Base-by-base conservation (phyloP, 306 rosid genomes). In the Betula pendula region DNA sequence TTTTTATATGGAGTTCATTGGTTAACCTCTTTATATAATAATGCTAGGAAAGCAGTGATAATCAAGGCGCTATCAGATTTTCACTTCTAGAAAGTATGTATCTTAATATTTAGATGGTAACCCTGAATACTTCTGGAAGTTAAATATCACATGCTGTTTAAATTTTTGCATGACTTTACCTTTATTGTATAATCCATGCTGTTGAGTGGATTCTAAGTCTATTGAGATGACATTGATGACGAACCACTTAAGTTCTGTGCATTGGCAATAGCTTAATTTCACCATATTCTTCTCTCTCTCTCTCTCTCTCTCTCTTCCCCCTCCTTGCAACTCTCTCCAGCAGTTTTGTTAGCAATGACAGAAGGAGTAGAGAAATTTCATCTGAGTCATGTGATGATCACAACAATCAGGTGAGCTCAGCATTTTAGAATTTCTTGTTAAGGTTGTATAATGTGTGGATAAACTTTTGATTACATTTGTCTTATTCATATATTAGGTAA, bases 321-420 rank as follows among this genome's bases (percentile, higher is more conserved):
- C 17, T 13, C 17, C 63, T 38, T 8, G 42, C 42, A 35, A 27
- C 68, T 80, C 73, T 78, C 53, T 59, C 60, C 77, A 84, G 84
- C 82, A 93, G 94, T 79, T 80, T 89, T 71, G 86, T 47, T 62
- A 52, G 48, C 31, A 25, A 67, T 24, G 83, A 77, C 27, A 90
- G 59, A 77, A 82, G 51, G 65, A 70, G 79, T 76, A 73, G 78
- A 84, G 89, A 91, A 68, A 60, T 27, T 88, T 80, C 91, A 74
- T 86, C 92, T 5, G 88, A 87, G 73, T 82, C 94, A 63, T 56
- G 77, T 73, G 90, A 73, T 45, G 76, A 80, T 79, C 69, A 29
- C 38, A 49, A 56, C 75, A 82, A 86, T 73, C 88, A 88, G 87
- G 98, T 89, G 77, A 77, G 77, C 31, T 70, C 33, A 62, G 55